A percentile compares a stretch with the other conserved stretches of the same genome.
Evolutionary conservation across 345 rosid species (phyloP).

Genomic region (Salix viminalis): DNA sequence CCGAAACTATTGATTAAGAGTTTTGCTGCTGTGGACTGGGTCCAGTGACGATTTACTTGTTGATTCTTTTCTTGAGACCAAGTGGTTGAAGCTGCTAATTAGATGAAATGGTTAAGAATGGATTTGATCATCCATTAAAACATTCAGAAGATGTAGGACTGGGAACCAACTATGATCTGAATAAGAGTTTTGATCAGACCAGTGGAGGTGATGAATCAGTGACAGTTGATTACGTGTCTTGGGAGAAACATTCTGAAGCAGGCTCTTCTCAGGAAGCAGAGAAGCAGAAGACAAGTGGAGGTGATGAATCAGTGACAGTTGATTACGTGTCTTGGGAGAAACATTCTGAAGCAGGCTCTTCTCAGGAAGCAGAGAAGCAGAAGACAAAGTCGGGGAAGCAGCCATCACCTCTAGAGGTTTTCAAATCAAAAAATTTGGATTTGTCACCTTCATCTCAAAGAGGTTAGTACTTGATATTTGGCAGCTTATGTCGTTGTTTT

Average conservation of each 20-base stretch:
- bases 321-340: constrained; percentile 23
- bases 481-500: neutral
- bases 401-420: constrained; percentile 31
- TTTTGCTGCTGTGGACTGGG: neutral
- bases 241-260: constrained; percentile 19
- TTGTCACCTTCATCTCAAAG: constrained; percentile 27
- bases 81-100: constrained; percentile 10
- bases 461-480: constrained; percentile 35
- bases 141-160: constrained; percentile 28
- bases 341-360: constrained; percentile 10
- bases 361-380: constrained; percentile 24
- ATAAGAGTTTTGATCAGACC: constrained; percentile 15
- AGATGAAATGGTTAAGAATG: constrained; percentile 53
- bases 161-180: constrained; percentile 23
- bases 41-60: neutral
- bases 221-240: constrained; percentile 18
- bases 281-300: constrained; percentile 15
- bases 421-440: constrained; percentile 10
- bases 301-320: constrained; percentile 14
- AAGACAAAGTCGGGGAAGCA: constrained; percentile 24
- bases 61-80: neutral
- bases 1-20: constrained; percentile 4
- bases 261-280: constrained; percentile 14
- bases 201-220: constrained; percentile 14
- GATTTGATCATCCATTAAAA: constrained; percentile 43